Evolutionary conservation across 257 asterid genomes (phyloP), one percentile per base, ranked within the genome.

Genomic region (Solanum verrucosum): DNA sequence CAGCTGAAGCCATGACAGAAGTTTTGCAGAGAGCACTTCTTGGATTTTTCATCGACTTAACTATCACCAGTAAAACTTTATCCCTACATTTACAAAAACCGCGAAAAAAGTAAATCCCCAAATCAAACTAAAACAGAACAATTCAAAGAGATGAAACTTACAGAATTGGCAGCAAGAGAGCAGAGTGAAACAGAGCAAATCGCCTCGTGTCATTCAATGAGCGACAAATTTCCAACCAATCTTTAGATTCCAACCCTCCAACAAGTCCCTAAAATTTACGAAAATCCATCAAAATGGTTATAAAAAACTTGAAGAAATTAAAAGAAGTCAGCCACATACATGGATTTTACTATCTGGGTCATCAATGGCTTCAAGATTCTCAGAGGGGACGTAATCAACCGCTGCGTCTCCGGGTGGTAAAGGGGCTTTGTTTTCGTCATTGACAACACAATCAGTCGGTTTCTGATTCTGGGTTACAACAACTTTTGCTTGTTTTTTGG

Each of bases 1-100:
- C 99, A 75, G 98, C 81, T 59, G 99, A 88, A 90, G 99, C 97
- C 99, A 97, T 96, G 88, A 97, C 93, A 4, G 98, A 93, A 46
- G 98, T 96, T 92, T 97, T 96, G 95, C 93, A 89, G 86, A 97
- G 88, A 49, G 99, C 99, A 93, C 99, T 97, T 91, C 99, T 95
- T 72, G 99, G 99, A 85, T 96, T 97, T 94, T 97, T 97, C 92
- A 97, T 94, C 34, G 99, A 88, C 86, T 96, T 96, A 90, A 93
- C 97, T 90, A 94, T 88, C 79, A 94, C 91, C 87, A 89, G 25
- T 87, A 97, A 31, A 78, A 97, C 95, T 33, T 93, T 93, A 5
- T 91, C 98, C 92, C 99, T 97, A 23, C 78, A 88, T 65, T n/a
- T 31, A 37, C 20, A 37, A 20, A 52, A 34, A 79, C 21, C 46